Evolutionary conservation across 169 alveolate species (phyloP), one percentile per base, ranked within the genome.

Genomic region (Besnoitia besnoiti): DNA sequence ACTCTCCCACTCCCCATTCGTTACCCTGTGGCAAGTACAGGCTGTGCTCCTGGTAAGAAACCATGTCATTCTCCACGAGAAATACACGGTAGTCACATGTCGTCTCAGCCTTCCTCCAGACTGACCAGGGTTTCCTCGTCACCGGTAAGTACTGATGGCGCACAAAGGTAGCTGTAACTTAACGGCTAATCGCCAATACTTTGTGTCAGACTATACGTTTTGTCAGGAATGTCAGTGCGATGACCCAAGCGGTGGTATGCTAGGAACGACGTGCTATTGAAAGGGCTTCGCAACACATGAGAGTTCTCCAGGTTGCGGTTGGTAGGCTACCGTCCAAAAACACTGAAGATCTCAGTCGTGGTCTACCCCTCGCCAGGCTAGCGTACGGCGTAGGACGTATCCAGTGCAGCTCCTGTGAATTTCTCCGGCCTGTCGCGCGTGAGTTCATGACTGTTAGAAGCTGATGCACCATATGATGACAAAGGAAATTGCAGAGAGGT

Each of bases 341-440:
- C n/a, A n/a, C n/a, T n/a, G 84, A 12, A 37, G 16, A 30, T 62
- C 14, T 19, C 33, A 37, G 75, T 3, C 33, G 61, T 39, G 44
- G 24, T 1, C 50, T 42, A 35, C 44, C 35, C 7, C 39, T 3
- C 42, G 42, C 14, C 67, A 90, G 94, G 94, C 47, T 90, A 27
- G 94, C 94, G 14, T 90, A 80, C 77, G 94, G 94, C 85, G 87
- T 87, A 12, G 91, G 94, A 33, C n/a, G 94, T 42, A 90, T 90
- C 33, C 94, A 90, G 47, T 90, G 94, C 87, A 90, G 84, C 5
- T 90, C 94, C 14, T 90, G 94, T 50, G 90, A 90, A 35, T 90
- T 90, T 37, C 77, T 90, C 37, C 67, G 85, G 47, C 87, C 91
- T 16, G 67, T 90, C 51, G 85, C 94, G 0, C 44, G 94, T 90